Conservation (phyloP, 441 rosid species). For the Populus hybrid region DNA sequence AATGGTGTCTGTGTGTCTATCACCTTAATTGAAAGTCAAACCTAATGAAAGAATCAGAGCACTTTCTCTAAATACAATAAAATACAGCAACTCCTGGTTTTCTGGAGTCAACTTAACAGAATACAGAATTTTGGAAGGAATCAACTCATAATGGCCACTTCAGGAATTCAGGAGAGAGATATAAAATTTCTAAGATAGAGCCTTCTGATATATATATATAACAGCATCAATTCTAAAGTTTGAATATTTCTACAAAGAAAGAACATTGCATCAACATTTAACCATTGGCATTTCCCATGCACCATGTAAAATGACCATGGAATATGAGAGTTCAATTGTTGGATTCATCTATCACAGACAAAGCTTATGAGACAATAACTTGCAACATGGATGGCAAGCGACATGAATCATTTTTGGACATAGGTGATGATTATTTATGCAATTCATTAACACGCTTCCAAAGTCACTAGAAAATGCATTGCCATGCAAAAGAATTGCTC, state of each 20-base stretch:
- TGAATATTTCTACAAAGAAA: neutral
- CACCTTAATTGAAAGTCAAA: neutral
- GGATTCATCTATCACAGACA: neutral
- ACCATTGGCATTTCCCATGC: neutral
- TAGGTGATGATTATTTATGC: neutral
- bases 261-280: neutral
- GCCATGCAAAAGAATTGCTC: neutral
- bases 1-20: too few species aligned
- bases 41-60: neutral
- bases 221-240: too few species aligned
- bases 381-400: too few species aligned
- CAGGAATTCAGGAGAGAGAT: too few species aligned
- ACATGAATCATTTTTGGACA: too few species aligned
- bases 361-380: too few species aligned
- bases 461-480: conserved; percentile 5
- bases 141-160: too few species aligned
- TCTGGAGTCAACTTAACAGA: too few species aligned
- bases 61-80: too few species aligned
- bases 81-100: too few species aligned
- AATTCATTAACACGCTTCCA: neutral
- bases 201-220: too few species aligned
- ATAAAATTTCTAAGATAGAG: neutral
- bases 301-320: neutral
- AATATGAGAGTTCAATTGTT: neutral
- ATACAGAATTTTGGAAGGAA: too few species aligned